Conservation (phyloP, 305 asterid species). For the Ilex paraguariensis region DNA sequence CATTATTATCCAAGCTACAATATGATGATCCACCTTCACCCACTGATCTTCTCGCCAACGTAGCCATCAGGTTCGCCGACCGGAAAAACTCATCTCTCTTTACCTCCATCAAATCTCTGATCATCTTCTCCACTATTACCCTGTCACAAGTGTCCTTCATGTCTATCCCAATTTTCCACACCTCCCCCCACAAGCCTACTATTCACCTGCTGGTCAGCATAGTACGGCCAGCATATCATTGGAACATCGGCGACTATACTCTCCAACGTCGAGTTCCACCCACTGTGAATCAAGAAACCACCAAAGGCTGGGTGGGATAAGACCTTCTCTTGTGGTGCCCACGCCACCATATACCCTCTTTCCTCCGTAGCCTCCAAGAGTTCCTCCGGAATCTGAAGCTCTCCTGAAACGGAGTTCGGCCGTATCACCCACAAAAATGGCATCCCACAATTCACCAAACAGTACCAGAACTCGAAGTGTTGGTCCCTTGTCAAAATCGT, state of each 20-base stretch:
- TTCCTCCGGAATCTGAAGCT: conserved; percentile 1
- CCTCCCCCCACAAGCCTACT: conserved; percentile 11
- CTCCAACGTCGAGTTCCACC: conserved; percentile 25
- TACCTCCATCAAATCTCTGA: conserved; percentile 8
- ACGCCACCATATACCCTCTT: conserved; percentile 8
- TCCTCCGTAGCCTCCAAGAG: not conserved
- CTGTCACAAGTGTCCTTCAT: conserved; percentile 17
- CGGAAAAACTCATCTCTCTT: conserved; percentile 7
- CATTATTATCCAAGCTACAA: not conserved
- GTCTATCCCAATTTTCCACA: conserved; percentile 15
- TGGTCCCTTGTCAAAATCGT: conserved; percentile 2
- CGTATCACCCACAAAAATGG: conserved; percentile 15
- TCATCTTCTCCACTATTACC: conserved; percentile 3
- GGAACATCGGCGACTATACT: conserved; percentile 3
- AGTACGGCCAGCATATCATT: conserved; percentile 13
- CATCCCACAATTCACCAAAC: conserved; percentile 6
- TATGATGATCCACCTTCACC: conserved; percentile 12
- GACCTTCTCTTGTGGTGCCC: conserved; percentile 13
- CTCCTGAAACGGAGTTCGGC: not conserved
- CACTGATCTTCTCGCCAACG: conserved; percentile 1
- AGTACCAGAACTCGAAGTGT: conserved; percentile 7
- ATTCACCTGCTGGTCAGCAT: conserved; percentile 10
- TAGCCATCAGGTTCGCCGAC: conserved; percentile 1
- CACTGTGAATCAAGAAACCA: conserved; percentile 23
- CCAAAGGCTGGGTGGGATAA: conserved; percentile 9